Percentiles rank a stretch among this genome's conserved stretches.
These are phyloP conservation scores for Exophiala sp. DNA, from an alignment of 2,329 filamentous ascomycete genomes.

Conservation along the genomic window DNA sequence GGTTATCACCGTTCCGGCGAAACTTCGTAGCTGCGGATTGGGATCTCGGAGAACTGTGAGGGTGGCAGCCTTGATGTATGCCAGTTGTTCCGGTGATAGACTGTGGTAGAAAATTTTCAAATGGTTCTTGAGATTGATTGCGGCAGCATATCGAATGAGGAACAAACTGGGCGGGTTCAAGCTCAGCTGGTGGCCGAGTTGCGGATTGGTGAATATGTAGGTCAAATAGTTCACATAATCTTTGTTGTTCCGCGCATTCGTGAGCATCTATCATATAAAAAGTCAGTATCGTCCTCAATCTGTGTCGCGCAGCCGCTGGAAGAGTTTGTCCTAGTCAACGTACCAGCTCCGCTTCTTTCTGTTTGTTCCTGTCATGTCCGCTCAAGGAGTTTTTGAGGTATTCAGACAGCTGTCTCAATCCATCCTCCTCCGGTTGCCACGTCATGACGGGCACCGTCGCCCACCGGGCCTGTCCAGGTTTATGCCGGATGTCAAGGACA, in stretches of 20 bases:
- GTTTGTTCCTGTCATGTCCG: conserved; percentile 68
- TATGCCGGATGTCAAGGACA: background rate
- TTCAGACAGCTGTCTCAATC: conserved; percentile 78
- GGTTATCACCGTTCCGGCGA: conserved; percentile 88
- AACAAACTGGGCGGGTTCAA: conserved; percentile 59
- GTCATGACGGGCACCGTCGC: conserved; percentile 55
- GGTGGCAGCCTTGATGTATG: conserved; percentile 72
- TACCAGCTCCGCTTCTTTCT: conserved; percentile 85
- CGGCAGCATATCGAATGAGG: conserved; percentile 76
- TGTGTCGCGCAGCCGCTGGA: background rate
- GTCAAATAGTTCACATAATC: conserved; percentile 97
- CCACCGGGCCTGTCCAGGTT: conserved; percentile 10
- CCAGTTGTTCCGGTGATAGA: conserved; percentile 66
- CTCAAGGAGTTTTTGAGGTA: conserved; percentile 90
- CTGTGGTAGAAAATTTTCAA: conserved; percentile 68
- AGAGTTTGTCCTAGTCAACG: conserved; percentile 36
- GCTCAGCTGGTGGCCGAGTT: conserved; percentile 51
- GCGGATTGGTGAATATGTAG: conserved; percentile 73
- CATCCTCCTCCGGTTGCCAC: conserved; percentile 87
- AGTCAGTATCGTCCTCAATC: background rate
- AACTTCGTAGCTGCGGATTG: conserved; percentile 75
- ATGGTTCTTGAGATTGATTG: conserved; percentile 94
- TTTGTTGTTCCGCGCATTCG: conserved; percentile 77
- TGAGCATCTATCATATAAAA: conserved; percentile 65
- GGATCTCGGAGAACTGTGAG: conserved; percentile 75